Evolutionary conservation across 1,284 basidiomycete species (phyloP), one percentile per base, ranked within the genome.

Genomic region (Apiotrichum porosum): DNA sequence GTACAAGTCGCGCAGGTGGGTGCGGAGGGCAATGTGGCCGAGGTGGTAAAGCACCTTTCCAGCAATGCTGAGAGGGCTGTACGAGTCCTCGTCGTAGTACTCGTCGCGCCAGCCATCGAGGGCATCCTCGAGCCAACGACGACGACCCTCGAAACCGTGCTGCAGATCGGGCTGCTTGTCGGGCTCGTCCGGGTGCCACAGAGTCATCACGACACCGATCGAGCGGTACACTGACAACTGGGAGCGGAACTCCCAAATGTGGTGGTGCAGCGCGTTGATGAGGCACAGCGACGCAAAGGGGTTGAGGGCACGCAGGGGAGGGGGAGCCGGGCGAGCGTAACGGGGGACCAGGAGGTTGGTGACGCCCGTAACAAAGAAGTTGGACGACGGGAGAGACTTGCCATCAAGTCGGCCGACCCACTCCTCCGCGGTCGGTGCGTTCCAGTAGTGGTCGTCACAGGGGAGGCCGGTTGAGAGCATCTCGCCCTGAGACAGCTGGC

Each of bases 391-490:
- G 0, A 55, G 31, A 4, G 13, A 43, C 45, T 30, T 47, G 34
- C n/a, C 46, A 9, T 56, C 57, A 9, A 61, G 44, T 22, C 52
- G 38, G 4, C 46, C 44, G 12, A 41, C 40, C 60, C 60, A 61
- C 18, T 51, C 45, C n/a, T 54, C 51, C 4, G 55, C 51, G 4
- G 49, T 47, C 8, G 47, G 40, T 0, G 60, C 60, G 4, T 26
- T 38, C 54, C 57, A 61, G 34, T 49, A 59, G 8, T 51, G 33
- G 14, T 61, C 60, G 26, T 58, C 55, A 32, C 57, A 59, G 2
- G 60, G 60, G 28, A 61, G 42, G 1, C 50, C 53, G 9, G 56
- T 54, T 26, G 45, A 37, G 34, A 59, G 47, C 60, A 61, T 59
- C 22, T 59, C 57, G 6, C 57, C 52, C 31, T 54, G 60, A 3